Evolutionary conservation across 2,329 filamentous ascomycete genomes (phyloP), one percentile per base, ranked within the genome.

Genomic region (Paracoccidioides lutzii): DNA sequence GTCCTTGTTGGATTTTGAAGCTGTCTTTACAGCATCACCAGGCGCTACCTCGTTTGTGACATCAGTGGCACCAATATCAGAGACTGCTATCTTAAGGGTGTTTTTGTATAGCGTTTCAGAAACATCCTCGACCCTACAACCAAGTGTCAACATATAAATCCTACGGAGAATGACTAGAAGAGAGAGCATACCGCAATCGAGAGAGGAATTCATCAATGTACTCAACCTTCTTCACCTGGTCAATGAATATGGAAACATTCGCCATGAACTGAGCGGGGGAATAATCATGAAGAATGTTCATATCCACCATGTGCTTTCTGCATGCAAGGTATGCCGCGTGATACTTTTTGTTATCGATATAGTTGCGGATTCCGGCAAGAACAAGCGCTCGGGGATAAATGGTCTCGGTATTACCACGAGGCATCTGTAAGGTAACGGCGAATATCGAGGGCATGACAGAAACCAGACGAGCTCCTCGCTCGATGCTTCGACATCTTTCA

Each of bases 281-380:
- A 71, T 97, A 88, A 66, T 98, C 93, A 65, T 95, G 91, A 2
- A 98, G 76, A 59, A 98, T 91, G 66, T 98, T 98, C 86, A 97
- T 90, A 66, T 98, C 93, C 0, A 98, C 93, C 62, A 94, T 82
- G 68, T 98, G 94, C 28, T 84, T 91, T 52, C 93, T 83, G 67
- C 93, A 97, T 59, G 89, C 85, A 28, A 87, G 76, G 67, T 96
- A 98, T 0, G 93, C 93, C 53, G 81, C 82, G 51, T 80, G 81
- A 66, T 96, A 98, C 63, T 93, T 82, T 67, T 87, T 87, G 37
- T 80, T 76, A 54, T 90, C 85, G 53, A 98, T 88, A 53, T 87
- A 82, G 52, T 81, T 81, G 50, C 93, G 82, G 55, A 98, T 94
- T 32, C 90, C 90, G 1, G 90, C 89, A 51, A 98, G 77, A 0